Conservation (phyloP, 2,329 filamentous ascomycete genomes). For the Monilinia polystroma region DNA sequence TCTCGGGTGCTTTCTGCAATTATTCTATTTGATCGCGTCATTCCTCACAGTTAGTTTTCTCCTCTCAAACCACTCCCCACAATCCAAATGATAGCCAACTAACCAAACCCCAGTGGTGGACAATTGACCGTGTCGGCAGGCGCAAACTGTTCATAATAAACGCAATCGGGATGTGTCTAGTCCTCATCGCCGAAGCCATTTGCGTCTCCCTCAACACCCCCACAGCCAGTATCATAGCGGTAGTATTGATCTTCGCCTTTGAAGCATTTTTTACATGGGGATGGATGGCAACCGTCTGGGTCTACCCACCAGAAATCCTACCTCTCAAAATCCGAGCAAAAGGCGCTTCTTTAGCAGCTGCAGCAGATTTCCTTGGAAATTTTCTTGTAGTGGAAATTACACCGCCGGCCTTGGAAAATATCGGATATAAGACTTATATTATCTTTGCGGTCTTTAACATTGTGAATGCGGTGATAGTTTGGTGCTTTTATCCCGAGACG, state of each 20-base stretch:
- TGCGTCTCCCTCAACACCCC: not conserved
- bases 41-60: not conserved
- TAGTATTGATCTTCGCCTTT: not conserved
- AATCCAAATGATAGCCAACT: constrained; percentile 47
- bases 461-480: not conserved
- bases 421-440: not conserved
- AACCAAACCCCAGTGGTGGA: constrained; percentile 38
- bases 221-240: not conserved
- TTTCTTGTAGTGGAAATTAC: constrained; percentile 1
- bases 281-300: not conserved
- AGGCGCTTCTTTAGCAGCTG: not conserved
- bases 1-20: not conserved
- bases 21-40: not conserved
- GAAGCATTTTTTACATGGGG: not conserved
- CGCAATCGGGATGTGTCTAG: not conserved
- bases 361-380: not conserved
- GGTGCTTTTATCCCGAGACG: not conserved
- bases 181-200: not conserved
- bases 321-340: not conserved
- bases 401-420: not conserved
- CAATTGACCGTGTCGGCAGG: constrained; percentile 17
- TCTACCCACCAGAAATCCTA: not conserved
- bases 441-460: not conserved
- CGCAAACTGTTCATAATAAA: not conserved
- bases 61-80: not conserved